Conservation (phyloP, 495 filamentous ascomycete species). For the Massariosphaeria phaeospora region DNA sequence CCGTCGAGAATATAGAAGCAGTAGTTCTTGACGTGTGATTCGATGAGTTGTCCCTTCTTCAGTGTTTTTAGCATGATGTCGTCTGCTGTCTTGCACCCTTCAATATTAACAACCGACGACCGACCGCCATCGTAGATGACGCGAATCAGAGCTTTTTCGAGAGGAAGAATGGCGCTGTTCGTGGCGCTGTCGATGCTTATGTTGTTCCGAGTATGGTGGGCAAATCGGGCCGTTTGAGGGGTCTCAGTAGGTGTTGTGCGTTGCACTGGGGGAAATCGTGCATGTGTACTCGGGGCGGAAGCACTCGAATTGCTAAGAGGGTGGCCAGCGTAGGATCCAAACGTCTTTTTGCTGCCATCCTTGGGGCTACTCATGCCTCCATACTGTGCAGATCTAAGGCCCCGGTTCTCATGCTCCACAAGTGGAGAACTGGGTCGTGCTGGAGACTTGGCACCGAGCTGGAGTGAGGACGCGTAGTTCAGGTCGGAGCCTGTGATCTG, state of each 20-base stretch:
- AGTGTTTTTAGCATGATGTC: conserved; percentile 83
- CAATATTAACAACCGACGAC: conserved; percentile 84
- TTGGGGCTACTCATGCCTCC: conserved; percentile 49
- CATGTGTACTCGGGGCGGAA: conserved; percentile 4
- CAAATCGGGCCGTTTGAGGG: conserved; percentile 42
- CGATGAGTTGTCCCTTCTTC: conserved; percentile 62
- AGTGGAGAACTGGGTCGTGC: conserved; percentile 72
- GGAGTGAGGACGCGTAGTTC: conserved; percentile 38
- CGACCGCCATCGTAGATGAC: conserved; percentile 81
- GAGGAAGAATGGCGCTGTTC: conserved; percentile 60
- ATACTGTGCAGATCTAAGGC: conserved; percentile 45
- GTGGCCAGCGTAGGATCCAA: conserved; percentile 51
- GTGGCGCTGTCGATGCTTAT: conserved; percentile 69
- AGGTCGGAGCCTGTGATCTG: conserved; percentile 43
- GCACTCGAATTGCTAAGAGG: conserved; percentile 28
- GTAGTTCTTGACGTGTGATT: conserved; percentile 45
- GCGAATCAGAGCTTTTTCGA: conserved; percentile 74
- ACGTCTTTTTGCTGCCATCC: conserved; percentile 48
- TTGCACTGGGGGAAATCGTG: conserved; percentile 14
- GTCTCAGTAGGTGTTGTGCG: conserved; percentile 36
- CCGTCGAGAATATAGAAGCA: conserved; percentile 61
- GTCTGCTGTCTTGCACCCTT: conserved; percentile 81
- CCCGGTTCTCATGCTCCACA: conserved; percentile 50
- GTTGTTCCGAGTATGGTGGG: conserved; percentile 55
- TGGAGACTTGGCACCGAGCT: conserved; percentile 48